Base-by-base conservation (phyloP, 306 rosid genomes). In the Dryas drummondii region DNA sequence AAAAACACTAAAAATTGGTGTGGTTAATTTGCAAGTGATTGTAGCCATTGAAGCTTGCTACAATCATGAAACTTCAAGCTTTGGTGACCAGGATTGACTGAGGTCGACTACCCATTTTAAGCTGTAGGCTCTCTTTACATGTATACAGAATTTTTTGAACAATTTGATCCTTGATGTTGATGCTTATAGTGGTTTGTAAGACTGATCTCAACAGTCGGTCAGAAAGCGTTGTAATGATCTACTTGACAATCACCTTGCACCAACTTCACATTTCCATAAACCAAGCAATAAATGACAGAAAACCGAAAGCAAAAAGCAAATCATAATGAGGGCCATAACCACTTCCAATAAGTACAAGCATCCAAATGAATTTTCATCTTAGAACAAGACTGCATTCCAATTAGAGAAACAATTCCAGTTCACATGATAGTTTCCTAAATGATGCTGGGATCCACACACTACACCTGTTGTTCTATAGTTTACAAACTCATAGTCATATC, bases 231-330 rank as follows among this genome's bases (percentile, higher is more conserved):
- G 1, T 26, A 22, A 15, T 45, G n/a, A 62, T 53, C 67, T 42
- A 11, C 72, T 53, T 54, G 83, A 69, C 68, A 69, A 49, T 6
- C 46, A 19, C 71, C 48, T 62, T 37, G 9, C n/a, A 76, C 73
- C 84, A 55, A 70, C 76, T 40, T 12, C 15, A 16, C 65, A 49
- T 17, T 27, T 62, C 40, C 63, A 32, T 9, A 12, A 17, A 37
- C 40, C 61, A 37, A 22, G 16, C 49, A 62, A 62, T 51, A 52
- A 56, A 47, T 27, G 68, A 58, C 68, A 45, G 68, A 50, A 56
- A 59, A 32, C 78, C 44, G 9, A 11, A 22, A 26, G 32, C 16
- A 3, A 22, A 7, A 16, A 19, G 51, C 32, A 70, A 61, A 53
- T 15, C 22, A 46, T 16, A 64, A 40, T 4, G 42, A 76, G 65